Evolutionary conservation across 2,329 filamentous ascomycete species (phyloP).

Genomic region (Furcasterigmium furcatum): DNA sequence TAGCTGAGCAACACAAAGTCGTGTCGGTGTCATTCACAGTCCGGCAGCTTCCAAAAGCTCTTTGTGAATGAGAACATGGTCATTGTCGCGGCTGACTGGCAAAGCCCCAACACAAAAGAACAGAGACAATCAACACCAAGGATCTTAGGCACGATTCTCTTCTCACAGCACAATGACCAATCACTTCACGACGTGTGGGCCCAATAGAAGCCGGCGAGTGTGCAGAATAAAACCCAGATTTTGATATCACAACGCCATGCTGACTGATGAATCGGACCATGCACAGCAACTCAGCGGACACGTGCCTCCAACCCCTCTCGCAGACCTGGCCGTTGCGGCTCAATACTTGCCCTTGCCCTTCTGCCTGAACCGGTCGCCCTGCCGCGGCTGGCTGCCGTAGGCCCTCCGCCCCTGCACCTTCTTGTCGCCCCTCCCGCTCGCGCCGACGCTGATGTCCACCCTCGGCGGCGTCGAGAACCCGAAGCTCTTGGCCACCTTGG

Average conservation of each 20-base stretch:
- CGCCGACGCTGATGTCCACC: constrained; percentile 79
- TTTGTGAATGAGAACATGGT: too few relatives aligned
- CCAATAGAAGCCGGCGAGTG: too few relatives aligned
- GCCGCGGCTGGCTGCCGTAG: constrained; percentile 77
- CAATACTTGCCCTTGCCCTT: neutral
- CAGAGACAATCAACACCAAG: too few relatives aligned
- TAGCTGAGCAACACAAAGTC: too few relatives aligned
- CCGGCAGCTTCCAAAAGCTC: too few relatives aligned
- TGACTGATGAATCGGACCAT: constrained; percentile 1
- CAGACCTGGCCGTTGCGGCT: neutral
- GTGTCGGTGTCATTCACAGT: too few relatives aligned
- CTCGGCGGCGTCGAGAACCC: constrained; percentile 75
- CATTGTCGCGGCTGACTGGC: too few relatives aligned
- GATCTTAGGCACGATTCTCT: too few relatives aligned
- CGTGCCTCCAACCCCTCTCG: neutral
- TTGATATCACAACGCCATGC: constrained; percentile 3
- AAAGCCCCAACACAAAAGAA: too few relatives aligned
- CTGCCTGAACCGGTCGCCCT: constrained; percentile 25
- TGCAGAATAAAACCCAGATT: constrained; percentile 2
- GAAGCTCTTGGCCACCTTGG: constrained; percentile 81
- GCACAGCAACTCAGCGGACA: neutral
- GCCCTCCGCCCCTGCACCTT: constrained; percentile 62
- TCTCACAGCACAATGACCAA: too few relatives aligned
- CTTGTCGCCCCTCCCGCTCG: constrained; percentile 72
- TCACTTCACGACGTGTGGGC: too few relatives aligned